Evolutionary conservation across 441 rosid species (phyloP), one percentile per base, ranked within the genome.

Genomic region (Eugenia klotzschiana): DNA sequence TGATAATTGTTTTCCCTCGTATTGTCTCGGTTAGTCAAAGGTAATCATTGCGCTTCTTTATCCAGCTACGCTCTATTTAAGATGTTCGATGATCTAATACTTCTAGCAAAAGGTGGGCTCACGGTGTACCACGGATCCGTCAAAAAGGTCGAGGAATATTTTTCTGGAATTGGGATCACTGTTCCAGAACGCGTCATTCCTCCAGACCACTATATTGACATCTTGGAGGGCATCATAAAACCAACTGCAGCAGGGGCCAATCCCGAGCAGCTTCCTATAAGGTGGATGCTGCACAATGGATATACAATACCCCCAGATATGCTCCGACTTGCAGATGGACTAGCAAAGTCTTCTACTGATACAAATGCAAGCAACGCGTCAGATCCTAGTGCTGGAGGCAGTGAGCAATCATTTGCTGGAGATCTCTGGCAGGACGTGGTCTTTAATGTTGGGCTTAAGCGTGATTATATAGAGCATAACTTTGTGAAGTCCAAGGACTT

Each of bases 261-360:
- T 84, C 87, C 85, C 37, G 92, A 94, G 80, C 95, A 97, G 87
- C 94, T 97, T 84, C 98, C 98, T 0, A 92, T 92, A 41, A 91
- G 98, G 80, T 97, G 99, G 99, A 97, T 97, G 98, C 96, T 95
- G 85, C 99, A 97, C 46, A 97, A 97, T 85, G 93, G 95, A 58
- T 97, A 95, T 83, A 91, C 89, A 16, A 94, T 95, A 84, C 99
- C 98, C 33, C 86, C 90, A 91, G 99, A 97, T 83, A 97, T 97
- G 99, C 90, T 95, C 79, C 87, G 91, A 82, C 81, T 80, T 83
- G 83, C 91, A 43, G 98, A 95, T 51, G 93, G 94, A 53, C 73
- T 89, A 73, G 83, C 88, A 56, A 83, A 91, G 82, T 84, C 95
- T 33, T 80, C 92, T 6, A 58, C 90, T n/a, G 86, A 85, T 83